phyloP scores from a whole-genome alignment of 345 rosid species.

The Draba incana region DNA sequence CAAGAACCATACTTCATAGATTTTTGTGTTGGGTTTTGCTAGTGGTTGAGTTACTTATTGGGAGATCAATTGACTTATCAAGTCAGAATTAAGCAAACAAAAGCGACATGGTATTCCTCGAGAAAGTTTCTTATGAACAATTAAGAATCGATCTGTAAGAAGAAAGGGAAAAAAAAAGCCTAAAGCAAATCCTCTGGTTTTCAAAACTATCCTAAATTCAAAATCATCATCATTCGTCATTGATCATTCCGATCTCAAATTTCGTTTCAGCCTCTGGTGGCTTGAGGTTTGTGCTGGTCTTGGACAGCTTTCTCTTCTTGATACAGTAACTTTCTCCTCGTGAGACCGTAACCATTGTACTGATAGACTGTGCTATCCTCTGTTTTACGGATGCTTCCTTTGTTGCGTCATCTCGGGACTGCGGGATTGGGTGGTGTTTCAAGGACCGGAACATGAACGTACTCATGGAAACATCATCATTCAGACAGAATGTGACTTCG shows the following conservation, averaged over 20 bases:
- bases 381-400: too few relatives aligned
- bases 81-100: too few relatives aligned
- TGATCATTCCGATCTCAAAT: slow-evolving; percentile 4
- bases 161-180: neutral
- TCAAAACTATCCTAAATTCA: slow-evolving; percentile 1
- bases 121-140: too few relatives aligned
- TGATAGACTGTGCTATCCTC: slow-evolving; percentile 63
- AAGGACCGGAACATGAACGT: too few relatives aligned
- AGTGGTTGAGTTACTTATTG: too few relatives aligned
- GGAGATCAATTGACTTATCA: too few relatives aligned
- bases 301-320: slow-evolving; percentile 55
- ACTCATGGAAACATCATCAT: too few relatives aligned
- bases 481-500: too few relatives aligned
- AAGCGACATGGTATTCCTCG: too few relatives aligned
- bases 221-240: slow-evolving; percentile 34
- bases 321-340: slow-evolving; percentile 69
- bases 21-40: neutral
- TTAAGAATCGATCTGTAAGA: slow-evolving; percentile 8
- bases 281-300: slow-evolving; percentile 47
- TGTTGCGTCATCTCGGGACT: too few relatives aligned
- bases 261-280: slow-evolving; percentile 42
- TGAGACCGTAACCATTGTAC: slow-evolving; percentile 71
- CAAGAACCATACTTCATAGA: neutral
- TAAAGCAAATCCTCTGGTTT: slow-evolving; percentile 6
- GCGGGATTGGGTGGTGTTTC: too few relatives aligned